Evolutionary conservation across 2,329 filamentous ascomycete genomes (phyloP).

Genomic region (Keithomyces neogunnii): DNA sequence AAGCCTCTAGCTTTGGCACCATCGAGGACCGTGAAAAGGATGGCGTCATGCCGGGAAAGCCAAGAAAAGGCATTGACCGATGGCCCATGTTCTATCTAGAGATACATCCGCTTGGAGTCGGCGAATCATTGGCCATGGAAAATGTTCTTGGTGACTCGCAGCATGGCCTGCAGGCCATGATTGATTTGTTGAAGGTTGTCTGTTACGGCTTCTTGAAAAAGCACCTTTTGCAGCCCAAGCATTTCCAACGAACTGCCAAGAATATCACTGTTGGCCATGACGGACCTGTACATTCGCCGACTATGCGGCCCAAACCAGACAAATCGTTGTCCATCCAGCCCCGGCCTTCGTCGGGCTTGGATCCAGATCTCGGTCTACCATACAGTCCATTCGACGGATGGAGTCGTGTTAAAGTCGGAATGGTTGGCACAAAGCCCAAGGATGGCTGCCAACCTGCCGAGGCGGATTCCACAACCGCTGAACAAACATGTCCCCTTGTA

Average conservation of each 20-base stretch:
- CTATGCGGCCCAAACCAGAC: neutral
- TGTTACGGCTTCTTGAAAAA: slow-evolving; percentile 67
- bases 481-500: slow-evolving; percentile 20
- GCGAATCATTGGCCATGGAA: slow-evolving; percentile 26
- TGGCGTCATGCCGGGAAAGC: slow-evolving; percentile 34
- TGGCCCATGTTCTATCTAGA: slow-evolving; percentile 89
- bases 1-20: slow-evolving; percentile 66
- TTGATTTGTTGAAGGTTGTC: slow-evolving; percentile 60
- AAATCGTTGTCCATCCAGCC: neutral
- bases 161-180: slow-evolving; percentile 36
- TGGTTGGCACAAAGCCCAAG: neutral
- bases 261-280: neutral
- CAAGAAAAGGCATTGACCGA: slow-evolving; percentile 61
- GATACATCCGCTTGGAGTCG: slow-evolving; percentile 35
- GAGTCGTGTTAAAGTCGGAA: slow-evolving; percentile 27
- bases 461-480: neutral
- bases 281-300: too few species aligned
- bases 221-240: slow-evolving; percentile 56
- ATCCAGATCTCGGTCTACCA: neutral
- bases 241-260: slow-evolving; percentile 9
- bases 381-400: slow-evolving; percentile 17
- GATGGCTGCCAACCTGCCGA: neutral
- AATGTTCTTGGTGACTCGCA: slow-evolving; percentile 35
- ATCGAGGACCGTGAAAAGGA: slow-evolving; percentile 37
- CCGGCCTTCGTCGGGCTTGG: neutral